These are phyloP conservation scores for Penicillium sp. DNA, from an alignment of 2,329 filamentous ascomycete species.

Conservation along the genomic window DNA sequence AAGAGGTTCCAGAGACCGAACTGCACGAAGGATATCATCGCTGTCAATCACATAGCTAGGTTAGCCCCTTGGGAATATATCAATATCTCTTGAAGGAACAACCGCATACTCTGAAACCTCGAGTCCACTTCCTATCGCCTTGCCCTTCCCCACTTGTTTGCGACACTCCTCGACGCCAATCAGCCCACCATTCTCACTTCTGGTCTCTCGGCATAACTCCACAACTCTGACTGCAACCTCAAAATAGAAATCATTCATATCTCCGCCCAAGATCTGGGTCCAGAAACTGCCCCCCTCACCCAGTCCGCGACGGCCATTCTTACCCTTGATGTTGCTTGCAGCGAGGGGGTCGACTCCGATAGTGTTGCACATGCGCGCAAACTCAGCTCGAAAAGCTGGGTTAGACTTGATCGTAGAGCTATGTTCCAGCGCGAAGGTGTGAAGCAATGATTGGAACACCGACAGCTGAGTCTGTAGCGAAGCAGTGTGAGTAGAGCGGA, in stretches of 20 bases:
- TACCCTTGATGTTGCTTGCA: conserved; percentile 56
- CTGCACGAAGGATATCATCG: conserved; percentile 87
- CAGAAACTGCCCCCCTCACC: conserved; percentile 68
- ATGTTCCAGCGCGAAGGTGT: conserved; percentile 94
- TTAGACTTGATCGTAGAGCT: conserved; percentile 94
- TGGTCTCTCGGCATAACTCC: conserved; percentile 82
- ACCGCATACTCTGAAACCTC: conserved; percentile 70
- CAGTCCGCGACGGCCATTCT: conserved; percentile 47
- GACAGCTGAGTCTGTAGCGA: conserved; percentile 90
- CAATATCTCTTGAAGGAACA: background rate
- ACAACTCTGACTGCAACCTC: conserved; percentile 94
- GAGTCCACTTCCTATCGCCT: conserved; percentile 71
- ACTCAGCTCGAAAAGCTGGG: conserved; percentile 91
- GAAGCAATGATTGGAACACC: conserved; percentile 91
- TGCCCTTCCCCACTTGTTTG: conserved; percentile 69
- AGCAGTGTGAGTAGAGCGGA: conserved; percentile 79
- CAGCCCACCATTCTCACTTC: conserved; percentile 87
- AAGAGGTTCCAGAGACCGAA: conserved; percentile 80
- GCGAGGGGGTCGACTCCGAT: conserved; percentile 95
- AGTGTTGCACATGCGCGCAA: conserved; percentile 95
- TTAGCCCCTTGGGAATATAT: background rate
- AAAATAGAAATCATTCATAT: conserved; percentile 98
- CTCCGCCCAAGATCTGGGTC: conserved; percentile 86
- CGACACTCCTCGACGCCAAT: conserved; percentile 80
- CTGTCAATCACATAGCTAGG: conserved; percentile 35